Evolutionary conservation across 257 asterid species (phyloP), one percentile per base, ranked within the genome.

Genomic region (Fraxinus americana): DNA sequence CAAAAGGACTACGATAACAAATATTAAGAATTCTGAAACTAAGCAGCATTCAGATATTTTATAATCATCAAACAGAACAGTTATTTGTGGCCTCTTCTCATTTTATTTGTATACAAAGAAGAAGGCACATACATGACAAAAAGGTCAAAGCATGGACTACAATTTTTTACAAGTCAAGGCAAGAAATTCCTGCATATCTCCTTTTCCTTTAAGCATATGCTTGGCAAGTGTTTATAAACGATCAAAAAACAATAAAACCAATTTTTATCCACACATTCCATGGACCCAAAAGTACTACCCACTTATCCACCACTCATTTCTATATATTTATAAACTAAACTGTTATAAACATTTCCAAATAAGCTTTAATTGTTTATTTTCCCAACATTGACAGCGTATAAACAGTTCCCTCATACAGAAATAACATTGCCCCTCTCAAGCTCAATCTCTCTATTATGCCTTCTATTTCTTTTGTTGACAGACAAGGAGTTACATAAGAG

Each of bases 161-260:
- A 41, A 36, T 48, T 77, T 77, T 52, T 39, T 38, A 67, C 69
- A 17, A 52, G 74, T 69, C 29, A 54, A 76, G 23, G 6, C 16
- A 6, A 66, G 25, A 23, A 23, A 36, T 23, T 68, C 10, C 34
- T 3, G 7, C 70, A 66, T 71, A 21, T 71, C 32, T 45, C 43
- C 41, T 25, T 36, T 65, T 34, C 36, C 25, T 41, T 5, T 36
- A 36, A 10, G 50, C 16, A 43, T 43, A 43, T 43, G 50, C 50
- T 11, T 43, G 17, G 50, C 16, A 43, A 43, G 50, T 43, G 16
- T 43, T 11, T 43, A 43, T 43, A 43, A 43, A 43, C 1, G 14
- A 13, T 41, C 14, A 11, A 43, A 43, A 43, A 12, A 43, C 4
- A 1, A 43, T 43, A 11, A 43, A 43, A 43, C 16, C 50, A 43